Percentiles rank a stretch among this genome's conserved stretches.
These are phyloP conservation scores for Phlebiopsis gigantea DNA, from an alignment of 768 basidiomycete species.

Conservation along the genomic window DNA sequence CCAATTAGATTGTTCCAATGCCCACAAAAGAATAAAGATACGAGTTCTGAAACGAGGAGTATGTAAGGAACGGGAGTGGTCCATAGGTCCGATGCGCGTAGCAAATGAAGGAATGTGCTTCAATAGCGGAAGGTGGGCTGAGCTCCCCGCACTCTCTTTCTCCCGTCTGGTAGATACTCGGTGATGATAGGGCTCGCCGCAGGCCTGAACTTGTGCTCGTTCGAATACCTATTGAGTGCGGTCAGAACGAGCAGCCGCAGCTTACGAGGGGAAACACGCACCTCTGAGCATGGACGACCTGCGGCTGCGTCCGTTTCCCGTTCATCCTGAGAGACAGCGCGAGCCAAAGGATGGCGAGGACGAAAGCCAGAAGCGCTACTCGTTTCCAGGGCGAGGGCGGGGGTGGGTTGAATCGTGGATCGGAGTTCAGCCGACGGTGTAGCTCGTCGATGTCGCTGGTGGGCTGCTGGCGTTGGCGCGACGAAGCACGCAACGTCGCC, in stretches of 20 bases:
- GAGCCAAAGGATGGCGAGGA: conserved; percentile 37
- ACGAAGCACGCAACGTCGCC: conserved; percentile 5
- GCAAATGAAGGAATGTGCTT: neutral
- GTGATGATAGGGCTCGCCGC: conserved; percentile 83
- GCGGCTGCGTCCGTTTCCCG: conserved; percentile 23
- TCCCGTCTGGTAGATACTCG: conserved; percentile 68
- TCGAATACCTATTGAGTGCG: conserved; percentile 57
- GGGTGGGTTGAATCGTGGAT: conserved; percentile 46
- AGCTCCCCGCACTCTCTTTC: conserved; percentile 66
- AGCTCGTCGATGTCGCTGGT: conserved; percentile 23
- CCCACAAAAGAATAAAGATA: neutral
- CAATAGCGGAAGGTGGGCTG: conserved; percentile 29
- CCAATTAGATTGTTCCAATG: neutral
- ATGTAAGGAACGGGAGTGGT: neutral
- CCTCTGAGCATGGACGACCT: conserved; percentile 62
- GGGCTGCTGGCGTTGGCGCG: conserved; percentile 16
- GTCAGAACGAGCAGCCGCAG: neutral
- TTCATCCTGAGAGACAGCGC: conserved; percentile 25
- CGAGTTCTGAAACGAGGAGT: neutral
- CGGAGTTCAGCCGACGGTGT: conserved; percentile 26
- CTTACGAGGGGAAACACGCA: conserved; percentile 22
- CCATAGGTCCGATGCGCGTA: neutral
- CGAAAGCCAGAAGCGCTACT: conserved; percentile 36
- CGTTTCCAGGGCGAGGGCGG: conserved; percentile 49
- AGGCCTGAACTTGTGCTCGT: conserved; percentile 75